Base-by-base conservation (phyloP, 345 rosid genomes). In the Angophora floribunda region DNA sequence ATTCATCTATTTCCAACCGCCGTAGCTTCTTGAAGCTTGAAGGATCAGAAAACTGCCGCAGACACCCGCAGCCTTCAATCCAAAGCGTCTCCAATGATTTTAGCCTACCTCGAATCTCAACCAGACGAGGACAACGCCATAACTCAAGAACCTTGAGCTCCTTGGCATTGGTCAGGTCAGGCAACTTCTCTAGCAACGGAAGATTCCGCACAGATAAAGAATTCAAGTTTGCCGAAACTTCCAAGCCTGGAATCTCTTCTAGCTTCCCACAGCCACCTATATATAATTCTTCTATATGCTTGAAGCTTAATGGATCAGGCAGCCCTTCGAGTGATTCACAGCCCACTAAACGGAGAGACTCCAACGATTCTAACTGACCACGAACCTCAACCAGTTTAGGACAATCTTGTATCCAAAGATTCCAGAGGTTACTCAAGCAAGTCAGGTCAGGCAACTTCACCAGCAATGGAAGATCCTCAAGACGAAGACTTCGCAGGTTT, bases 311-410 rank as follows among this genome's bases (percentile, higher is more conserved):
- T 57, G 63, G n/a, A 57, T 24, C 6, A 4, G 3, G 63, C 6
- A 9, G 5, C 6, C 9, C 2, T 9, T 9, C n/a, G 6, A 57
- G 13, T 22, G 63, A 57, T 57, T 0, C 0, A 57, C 63, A 57
- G 0, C 4, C 0, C 13, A 0, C 2, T 10, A 57, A 2, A 24
- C 0, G 0, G 0, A 57, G 14, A 0, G 0, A 0, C 63, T 22
- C 13, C 65, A 57, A 57, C 1, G 14, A 57, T 57, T 57, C 65
- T 4, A 28, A 7, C 70, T 26, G 4, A 26, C 67, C 67, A 11
- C 7, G 67, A 59, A 59, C 4, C 30, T 28, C 67, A 11, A 59
- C 14, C 30, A 59, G 7, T 1, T 10, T 11, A 24, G 65, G 65
- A 59, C 65, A 59, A 0, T 5, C 0, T 0, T 0, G 0, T 26